Percentiles rank a stretch among this genome's conserved stretches.
These are phyloP conservation scores for Biscutella laevigata DNA, from an alignment of 441 rosid species.

Conservation along the genomic window DNA sequence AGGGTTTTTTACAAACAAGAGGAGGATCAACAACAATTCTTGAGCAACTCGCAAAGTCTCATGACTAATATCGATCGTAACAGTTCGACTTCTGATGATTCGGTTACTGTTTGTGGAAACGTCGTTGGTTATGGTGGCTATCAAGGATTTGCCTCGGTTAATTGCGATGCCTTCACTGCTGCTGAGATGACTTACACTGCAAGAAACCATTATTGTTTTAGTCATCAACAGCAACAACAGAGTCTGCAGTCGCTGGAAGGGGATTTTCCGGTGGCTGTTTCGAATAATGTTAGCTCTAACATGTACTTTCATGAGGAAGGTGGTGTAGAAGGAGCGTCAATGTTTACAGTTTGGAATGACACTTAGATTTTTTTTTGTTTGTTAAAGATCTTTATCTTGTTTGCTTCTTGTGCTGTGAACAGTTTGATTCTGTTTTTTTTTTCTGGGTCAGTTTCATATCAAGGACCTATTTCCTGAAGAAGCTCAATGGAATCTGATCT, in stretches of 20 bases:
- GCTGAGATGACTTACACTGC: slow-evolving; percentile 34
- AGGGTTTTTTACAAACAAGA: too few relatives aligned
- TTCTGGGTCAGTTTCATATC: background rate
- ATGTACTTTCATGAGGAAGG: slow-evolving; percentile 25
- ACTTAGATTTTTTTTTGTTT: too few relatives aligned
- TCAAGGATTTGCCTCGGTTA: slow-evolving; percentile 31
- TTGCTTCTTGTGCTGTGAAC: slow-evolving; percentile 11
- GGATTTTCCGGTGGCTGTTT: slow-evolving; percentile 43
- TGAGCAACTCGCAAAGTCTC: slow-evolving; percentile 33
- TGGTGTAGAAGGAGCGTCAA: slow-evolving; percentile 47
- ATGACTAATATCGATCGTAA: slow-evolving; percentile 36
- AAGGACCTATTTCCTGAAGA: too few relatives aligned
- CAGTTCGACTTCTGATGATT: slow-evolving; percentile 36
- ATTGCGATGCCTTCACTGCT: slow-evolving; percentile 24
- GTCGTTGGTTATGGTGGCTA: slow-evolving; percentile 25
- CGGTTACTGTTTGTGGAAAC: slow-evolving; percentile 35
- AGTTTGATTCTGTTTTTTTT: background rate
- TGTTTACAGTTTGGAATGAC: slow-evolving; percentile 58
- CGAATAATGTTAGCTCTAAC: slow-evolving; percentile 29
- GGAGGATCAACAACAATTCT: slow-evolving; percentile 38
- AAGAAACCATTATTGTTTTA: slow-evolving; percentile 36
- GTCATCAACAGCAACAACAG: slow-evolving; percentile 25
- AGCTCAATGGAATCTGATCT: too few relatives aligned
- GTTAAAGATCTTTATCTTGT: slow-evolving; percentile 14
- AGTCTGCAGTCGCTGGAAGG: slow-evolving; percentile 28